phyloP scores from a whole-genome alignment of 2,329 filamentous ascomycete species.

The Colletotrichum sp. region DNA sequence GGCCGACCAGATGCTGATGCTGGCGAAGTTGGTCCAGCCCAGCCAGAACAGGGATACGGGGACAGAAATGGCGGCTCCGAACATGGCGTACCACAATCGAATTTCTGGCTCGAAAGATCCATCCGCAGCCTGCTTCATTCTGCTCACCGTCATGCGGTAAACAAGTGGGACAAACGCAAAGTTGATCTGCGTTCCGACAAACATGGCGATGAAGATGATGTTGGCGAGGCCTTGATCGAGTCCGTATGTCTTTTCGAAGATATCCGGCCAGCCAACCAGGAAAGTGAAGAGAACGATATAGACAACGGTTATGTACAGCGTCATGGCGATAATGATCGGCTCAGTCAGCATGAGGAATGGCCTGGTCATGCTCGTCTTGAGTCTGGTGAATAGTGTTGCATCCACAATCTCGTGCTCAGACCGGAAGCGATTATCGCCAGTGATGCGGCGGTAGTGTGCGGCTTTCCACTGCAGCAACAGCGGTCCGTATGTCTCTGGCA shows the following conservation, averaged over 20 bases:
- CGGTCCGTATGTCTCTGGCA: conserved; percentile 69
- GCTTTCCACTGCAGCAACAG: conserved; percentile 66
- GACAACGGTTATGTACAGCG: conserved; percentile 54
- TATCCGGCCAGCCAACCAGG: conserved; percentile 53
- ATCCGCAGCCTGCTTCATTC: conserved; percentile 25
- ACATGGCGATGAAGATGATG: conserved; percentile 48
- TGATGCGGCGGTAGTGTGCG: conserved; percentile 61
- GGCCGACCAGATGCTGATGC: conserved; percentile 48
- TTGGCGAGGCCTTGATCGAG: conserved; percentile 46
- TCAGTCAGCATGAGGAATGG: conserved; percentile 44
- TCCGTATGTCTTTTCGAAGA: conserved; percentile 49
- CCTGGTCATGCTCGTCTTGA: conserved; percentile 48
- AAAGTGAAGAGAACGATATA: conserved; percentile 61
- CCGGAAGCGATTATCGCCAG: conserved; percentile 64
- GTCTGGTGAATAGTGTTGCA: conserved; percentile 55
- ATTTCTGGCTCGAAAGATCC: conserved; percentile 38
- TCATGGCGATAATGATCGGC: conserved; percentile 45
- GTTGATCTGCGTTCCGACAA: conserved; percentile 41
- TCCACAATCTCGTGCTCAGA: conserved; percentile 66
- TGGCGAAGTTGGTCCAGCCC: conserved; percentile 48
- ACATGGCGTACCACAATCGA: conserved; percentile 46
- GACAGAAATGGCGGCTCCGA: conserved; percentile 41
- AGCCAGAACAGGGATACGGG: conserved; percentile 56
- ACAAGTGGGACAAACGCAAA: conserved; percentile 37
- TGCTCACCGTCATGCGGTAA: conserved; percentile 28